phyloP scores from a whole-genome alignment of 2,329 filamentous ascomycete species.

The Colletotrichum tanaceti region DNA sequence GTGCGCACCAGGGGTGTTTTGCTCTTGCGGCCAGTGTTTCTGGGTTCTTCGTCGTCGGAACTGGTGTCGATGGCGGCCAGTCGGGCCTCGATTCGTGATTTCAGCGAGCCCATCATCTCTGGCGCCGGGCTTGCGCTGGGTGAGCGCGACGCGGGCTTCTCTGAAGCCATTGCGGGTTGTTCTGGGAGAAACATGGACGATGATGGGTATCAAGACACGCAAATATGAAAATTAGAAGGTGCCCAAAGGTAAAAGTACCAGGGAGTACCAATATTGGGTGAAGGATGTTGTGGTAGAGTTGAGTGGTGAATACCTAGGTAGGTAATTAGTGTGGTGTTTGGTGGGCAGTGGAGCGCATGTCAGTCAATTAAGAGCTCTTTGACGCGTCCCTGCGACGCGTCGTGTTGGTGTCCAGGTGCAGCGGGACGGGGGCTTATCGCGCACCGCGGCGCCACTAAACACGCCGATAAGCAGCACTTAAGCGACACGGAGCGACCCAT shows the following conservation, averaged over 20 bases:
- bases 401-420: constrained; percentile 27
- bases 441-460: constrained; percentile 30
- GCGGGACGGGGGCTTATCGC: constrained; percentile 34
- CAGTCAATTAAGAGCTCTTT: constrained; percentile 37
- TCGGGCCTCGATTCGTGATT: constrained; percentile 66
- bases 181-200: background rate
- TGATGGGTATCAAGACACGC: constrained; percentile 33
- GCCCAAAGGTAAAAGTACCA: background rate
- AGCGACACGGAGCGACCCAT: constrained; percentile 2
- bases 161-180: constrained; percentile 60
- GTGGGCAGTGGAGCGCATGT: constrained; percentile 29
- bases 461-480: constrained; percentile 35
- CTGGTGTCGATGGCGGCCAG: constrained; percentile 63
- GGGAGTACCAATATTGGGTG: constrained; percentile 26
- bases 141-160: constrained; percentile 58
- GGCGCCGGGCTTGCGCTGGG: constrained; percentile 54
- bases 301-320: background rate
- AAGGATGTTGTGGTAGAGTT: constrained; percentile 35
- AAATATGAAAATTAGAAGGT: constrained; percentile 10
- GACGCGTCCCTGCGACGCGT: constrained; percentile 35
- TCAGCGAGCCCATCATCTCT: constrained; percentile 62
- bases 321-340: too few species aligned
- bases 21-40: constrained; percentile 21
- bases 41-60: constrained; percentile 52
- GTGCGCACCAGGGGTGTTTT: constrained; percentile 17